phyloP scores from a whole-genome alignment of 2,329 filamentous ascomycete species.

The Scortechinia acanthostroma region DNA sequence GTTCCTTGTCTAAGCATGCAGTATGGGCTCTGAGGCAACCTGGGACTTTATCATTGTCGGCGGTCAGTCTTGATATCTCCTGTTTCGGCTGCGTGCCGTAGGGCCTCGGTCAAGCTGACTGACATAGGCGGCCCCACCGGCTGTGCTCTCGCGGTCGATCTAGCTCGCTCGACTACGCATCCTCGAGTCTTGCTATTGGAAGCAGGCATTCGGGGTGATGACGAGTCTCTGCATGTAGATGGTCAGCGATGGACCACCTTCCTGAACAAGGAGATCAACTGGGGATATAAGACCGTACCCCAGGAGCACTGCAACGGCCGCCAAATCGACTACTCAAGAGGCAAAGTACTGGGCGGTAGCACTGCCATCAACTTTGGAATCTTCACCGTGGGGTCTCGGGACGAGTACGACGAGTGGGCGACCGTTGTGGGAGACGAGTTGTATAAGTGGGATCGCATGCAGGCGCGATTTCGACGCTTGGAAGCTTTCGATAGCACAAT shows the following conservation, averaged over 20 bases:
- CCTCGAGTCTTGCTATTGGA: conserved; percentile 43
- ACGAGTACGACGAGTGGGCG: conserved; percentile 45
- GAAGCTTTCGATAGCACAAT: conserved; percentile 29
- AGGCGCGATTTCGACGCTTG: conserved; percentile 31
- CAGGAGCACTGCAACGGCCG: conserved; percentile 22
- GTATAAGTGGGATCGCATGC: conserved; percentile 37
- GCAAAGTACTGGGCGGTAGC: conserved; percentile 27
- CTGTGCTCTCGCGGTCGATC: conserved; percentile 35
- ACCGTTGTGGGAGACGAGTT: conserved; percentile 34
- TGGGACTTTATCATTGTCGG: conserved; percentile 1
- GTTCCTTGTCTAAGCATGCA: too few species aligned
- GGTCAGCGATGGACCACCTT: conserved; percentile 32
- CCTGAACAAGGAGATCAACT: conserved; percentile 30
- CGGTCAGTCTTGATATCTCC: not conserved
- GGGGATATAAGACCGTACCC: conserved; percentile 27
- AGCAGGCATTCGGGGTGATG: conserved; percentile 33
- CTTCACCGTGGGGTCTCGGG: conserved; percentile 34
- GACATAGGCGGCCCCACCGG: conserved; percentile 40
- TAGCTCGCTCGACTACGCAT: conserved; percentile 26
- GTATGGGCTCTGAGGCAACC: too few species aligned
- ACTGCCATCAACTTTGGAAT: conserved; percentile 32
- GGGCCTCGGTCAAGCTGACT: too few species aligned
- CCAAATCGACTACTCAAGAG: conserved; percentile 27
- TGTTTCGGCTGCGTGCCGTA: not conserved
- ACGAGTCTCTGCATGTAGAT: conserved; percentile 25